Base-by-base conservation (phyloP, 1,284 basidiomycete genomes). In the Tilletia caries region DNA sequence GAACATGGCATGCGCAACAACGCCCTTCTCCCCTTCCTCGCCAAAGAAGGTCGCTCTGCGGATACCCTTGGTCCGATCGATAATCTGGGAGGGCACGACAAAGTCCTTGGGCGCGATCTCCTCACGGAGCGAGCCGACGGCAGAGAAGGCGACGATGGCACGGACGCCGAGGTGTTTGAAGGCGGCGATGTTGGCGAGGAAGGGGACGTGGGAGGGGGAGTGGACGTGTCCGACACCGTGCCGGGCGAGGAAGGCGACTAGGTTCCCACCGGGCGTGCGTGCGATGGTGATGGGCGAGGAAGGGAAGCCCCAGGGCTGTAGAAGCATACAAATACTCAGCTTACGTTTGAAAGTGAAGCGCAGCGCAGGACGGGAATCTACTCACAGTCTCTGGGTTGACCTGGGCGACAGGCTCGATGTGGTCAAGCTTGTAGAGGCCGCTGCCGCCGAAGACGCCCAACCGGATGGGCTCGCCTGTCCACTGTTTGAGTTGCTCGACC, bases 51-150 rank as follows among this genome's bases (percentile, higher is more conserved):
- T 91, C 12, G 90, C 87, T 0, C 91, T 89, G 37, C 95, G 88
- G 60, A 96, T 86, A 15, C 93, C 92, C 85, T 97, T 98, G 25
- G 95, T 98, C 66, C 95, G 89, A 84, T 98, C 95, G 83, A 98
- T 97, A 85, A 98, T 92, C 75, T 98, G 95, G 67, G 88, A 87
- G 0, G 95, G 95, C 62, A 98, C 88, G 67, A 90, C 87, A 83
- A 98, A 94, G 77, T 95, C 90, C 52, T 93, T 84, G 27, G 82
- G 80, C 18, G 82, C 74, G 81, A 98, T 93, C 79, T 97, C 93
- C 84, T 98, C 95, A 60, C 93, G 88, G 52, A 98, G 88, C n/a
- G 92, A 94, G 44, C 95, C 95, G 54, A 98, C 95, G 8, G 95
- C 95, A 20, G 91, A 92, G 86, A 98, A 98, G 1, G 95, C 93